These are phyloP conservation scores for Stephanodiscus triporus DNA, from an alignment of 108 stramenopile species.

Conservation along the genomic window DNA sequence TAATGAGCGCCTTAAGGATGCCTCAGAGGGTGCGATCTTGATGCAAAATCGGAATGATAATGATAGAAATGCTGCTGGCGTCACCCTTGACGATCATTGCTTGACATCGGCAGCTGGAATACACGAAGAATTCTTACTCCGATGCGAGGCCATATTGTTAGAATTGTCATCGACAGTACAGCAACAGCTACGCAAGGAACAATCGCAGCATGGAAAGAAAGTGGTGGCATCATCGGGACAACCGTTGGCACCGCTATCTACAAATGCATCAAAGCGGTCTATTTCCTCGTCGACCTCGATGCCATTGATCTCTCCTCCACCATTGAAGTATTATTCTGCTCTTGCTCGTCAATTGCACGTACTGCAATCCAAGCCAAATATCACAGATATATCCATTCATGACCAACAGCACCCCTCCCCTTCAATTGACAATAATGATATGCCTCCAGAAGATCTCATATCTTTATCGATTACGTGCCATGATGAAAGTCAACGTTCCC, in stretches of 20 bases:
- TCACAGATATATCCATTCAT: constrained; percentile 38
- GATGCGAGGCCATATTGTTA: constrained; percentile 39
- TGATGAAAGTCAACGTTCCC: constrained; percentile 34
- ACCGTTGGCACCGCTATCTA: not conserved
- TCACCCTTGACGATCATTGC: not conserved
- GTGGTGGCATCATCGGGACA: not conserved
- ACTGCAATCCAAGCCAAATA: constrained; percentile 34
- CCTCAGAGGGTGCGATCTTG: constrained; percentile 26
- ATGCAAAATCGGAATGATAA: constrained; percentile 2
- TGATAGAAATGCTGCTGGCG: no score
- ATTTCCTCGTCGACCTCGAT: not conserved
- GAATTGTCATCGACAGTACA: constrained; percentile 44
- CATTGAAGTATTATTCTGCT: constrained; percentile 41
- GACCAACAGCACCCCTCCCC: not conserved
- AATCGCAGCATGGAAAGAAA: constrained; percentile 12
- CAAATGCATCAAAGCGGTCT: not conserved
- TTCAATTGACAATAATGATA: constrained; percentile 6
- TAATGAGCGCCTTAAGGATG: constrained; percentile 48
- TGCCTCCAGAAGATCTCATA: constrained; percentile 28
- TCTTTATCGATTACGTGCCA: constrained; percentile 45
- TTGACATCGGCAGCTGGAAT: constrained; percentile 1
- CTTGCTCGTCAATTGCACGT: constrained; percentile 32
- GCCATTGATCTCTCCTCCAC: constrained; percentile 20
- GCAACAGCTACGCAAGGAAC: constrained; percentile 39
- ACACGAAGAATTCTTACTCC: constrained; percentile 44